Evolutionary conservation across 495 filamentous ascomycete species (phyloP), one percentile per base, ranked within the genome.

Genomic region (Zalerion maritima): DNA sequence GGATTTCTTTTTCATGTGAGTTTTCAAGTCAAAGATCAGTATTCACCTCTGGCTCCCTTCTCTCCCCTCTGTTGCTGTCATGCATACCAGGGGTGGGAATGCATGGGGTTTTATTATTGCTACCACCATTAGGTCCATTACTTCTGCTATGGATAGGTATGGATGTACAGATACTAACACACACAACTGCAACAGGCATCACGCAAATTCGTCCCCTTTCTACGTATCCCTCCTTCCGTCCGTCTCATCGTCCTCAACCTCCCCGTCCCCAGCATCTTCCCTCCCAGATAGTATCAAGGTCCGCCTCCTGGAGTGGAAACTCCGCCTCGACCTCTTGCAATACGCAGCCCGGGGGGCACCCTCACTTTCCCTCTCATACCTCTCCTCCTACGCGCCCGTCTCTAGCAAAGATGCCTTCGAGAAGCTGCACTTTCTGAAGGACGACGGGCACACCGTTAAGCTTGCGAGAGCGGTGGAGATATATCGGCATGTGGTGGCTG

Each of bases 381-480:
- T 84, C 11, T 37, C 39, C 1, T 41, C 50, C 0, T 81, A 84
- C 36, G 42, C 49, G 27, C 60, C 68, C 0, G 44, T 36, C 32
- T 33, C 34, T n/a, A 36, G 40, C 18, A 35, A 28, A 22, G 55
- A 61, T 2, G 47, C 86, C 12, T 62, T 81, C 26, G 41, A 61
- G 6, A 57, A 71, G 4, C 54, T 75, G 6, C 54, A 60, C 21
- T 33, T 35, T 11, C 57, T 71, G 21, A 41, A 60, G 1, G 86
- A 93, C 40, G 82, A 92, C 49, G 83, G 85, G 0, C 85, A 94
- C 49, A 49, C 69, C 14, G 52, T 69, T 28, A 93, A 94, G 50
- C 47, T 89, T 4, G 58, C 71, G 12, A 55, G 86, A 17, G 79
- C 83, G 3, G 40, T 84, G 8, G 57, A 71, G 26, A 23, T 58